A percentile compares a stretch with the other conserved stretches of the same genome.
Conservation (phyloP, 1,139 yeast genomes). For the Debaryomycetaceae sp. region DNA sequence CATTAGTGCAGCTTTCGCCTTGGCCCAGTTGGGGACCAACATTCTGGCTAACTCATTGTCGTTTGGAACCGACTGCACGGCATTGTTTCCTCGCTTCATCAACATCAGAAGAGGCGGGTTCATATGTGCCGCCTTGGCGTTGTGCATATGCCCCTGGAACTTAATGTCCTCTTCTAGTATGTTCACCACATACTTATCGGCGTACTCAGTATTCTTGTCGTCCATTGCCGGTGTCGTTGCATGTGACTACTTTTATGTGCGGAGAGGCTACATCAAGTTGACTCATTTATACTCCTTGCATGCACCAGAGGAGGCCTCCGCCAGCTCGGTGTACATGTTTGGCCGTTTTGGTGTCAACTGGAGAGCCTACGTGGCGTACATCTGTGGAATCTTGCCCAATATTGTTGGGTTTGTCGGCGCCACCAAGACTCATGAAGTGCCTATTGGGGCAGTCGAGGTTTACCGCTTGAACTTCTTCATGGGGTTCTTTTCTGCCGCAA, state of each 20-base stretch:
- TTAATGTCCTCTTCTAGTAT: slow-evolving; percentile 66
- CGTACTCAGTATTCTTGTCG: slow-evolving; percentile 82
- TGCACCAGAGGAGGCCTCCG: slow-evolving; percentile 29
- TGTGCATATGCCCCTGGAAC: slow-evolving; percentile 87
- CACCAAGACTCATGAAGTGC: slow-evolving; percentile 60
- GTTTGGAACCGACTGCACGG: slow-evolving; percentile 89
- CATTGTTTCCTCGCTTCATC: slow-evolving; percentile 71
- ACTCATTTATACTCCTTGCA: slow-evolving; percentile 54
- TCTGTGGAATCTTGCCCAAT: slow-evolving; percentile 75
- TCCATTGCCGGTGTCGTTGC: slow-evolving; percentile 83
- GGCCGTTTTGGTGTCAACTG: slow-evolving; percentile 67
- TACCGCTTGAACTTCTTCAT: slow-evolving; percentile 71
- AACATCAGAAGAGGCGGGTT: slow-evolving; percentile 81
- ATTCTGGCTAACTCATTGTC: slow-evolving; percentile 85
- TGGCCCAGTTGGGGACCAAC: slow-evolving; percentile 90
- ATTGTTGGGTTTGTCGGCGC: slow-evolving; percentile 88
- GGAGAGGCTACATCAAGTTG: slow-evolving; percentile 66
- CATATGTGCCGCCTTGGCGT: slow-evolving; percentile 73
- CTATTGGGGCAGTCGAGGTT: slow-evolving; percentile 70
- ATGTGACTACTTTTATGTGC: slow-evolving; percentile 70
- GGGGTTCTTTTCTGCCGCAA: slow-evolving; percentile 61
- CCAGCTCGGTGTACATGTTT: slow-evolving; percentile 50
- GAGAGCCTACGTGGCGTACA: slow-evolving; percentile 72
- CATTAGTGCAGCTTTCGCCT: slow-evolving; percentile 69
- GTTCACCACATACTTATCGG: slow-evolving; percentile 80